Evolutionary conservation across 1,284 basidiomycete species (phyloP), one percentile per base, ranked within the genome.

Genomic region (Volvariella surrecta): DNA sequence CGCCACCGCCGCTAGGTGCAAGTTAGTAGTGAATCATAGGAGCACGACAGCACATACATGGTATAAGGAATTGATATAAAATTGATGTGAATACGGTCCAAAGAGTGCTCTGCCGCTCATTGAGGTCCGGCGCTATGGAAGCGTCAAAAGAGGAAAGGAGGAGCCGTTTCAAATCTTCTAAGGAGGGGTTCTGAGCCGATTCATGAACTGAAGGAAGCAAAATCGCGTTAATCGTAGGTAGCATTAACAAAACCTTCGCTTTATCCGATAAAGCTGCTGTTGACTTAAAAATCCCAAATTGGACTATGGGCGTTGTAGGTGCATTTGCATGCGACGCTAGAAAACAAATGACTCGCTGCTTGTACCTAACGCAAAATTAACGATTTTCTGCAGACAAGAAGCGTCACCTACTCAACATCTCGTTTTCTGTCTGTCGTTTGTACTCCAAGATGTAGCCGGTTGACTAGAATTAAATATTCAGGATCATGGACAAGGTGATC

Each of bases 301-400:
- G 78, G 28, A 76, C 70, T 0, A 55, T 47, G 3, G 73, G 58
- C 4, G 75, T 59, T 3, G 70, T 64, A 56, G 87, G 78, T 3
- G 76, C 76, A 30, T 77, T 71, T 40, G 85, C 70, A 59, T 98
- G 95, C 2, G 93, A 95, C 11, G 89, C 62, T 1, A 97, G 60
- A 62, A 76, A 95, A 57, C 84, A 90, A 30, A 91, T 57, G 38
- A 93, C 66, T 9, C 79, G 75, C 48, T 81, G 77, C 54, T 84
- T 89, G 61, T 85, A 82, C 44, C 86, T 90, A 45, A 20, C 20
- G 52, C 16, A 40, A 50, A 11, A 39, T 39, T 24, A 7, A 15
- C 11, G 15, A 45, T 30, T 28, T 6, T 28, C 6, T 6, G 24
- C 28, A 37, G 32, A 45, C 24, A 24, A 15, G 13, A 21, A 40